These are phyloP conservation scores for Plasmodium berghei DNA, from an alignment of 169 alveolate genomes.

Conservation along the genomic window DNA sequence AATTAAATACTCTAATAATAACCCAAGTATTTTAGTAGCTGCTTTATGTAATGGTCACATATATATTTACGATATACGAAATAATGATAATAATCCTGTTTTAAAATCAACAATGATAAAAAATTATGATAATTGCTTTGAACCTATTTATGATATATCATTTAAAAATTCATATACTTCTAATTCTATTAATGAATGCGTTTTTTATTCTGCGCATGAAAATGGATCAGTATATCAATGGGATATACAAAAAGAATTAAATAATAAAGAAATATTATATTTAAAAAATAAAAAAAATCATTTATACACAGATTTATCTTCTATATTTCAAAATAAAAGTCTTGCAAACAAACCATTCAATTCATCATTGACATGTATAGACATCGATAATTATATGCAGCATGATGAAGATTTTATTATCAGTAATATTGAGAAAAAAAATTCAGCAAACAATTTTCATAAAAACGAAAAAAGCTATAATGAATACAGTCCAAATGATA, in stretches of 20 bases:
- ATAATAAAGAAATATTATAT: constrained; percentile 66
- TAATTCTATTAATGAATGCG: constrained; percentile 18
- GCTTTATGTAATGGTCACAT: constrained; percentile 69
- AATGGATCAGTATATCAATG: constrained; percentile 70
- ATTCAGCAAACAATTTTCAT: constrained; percentile 7
- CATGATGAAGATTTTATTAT: constrained; percentile 71
- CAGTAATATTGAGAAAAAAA: constrained; percentile 16
- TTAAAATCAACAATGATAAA: constrained; percentile 51
- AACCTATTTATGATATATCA: constrained; percentile 65
- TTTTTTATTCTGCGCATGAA: constrained; percentile 76
- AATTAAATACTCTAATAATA: constrained; percentile 48
- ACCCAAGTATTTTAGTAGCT: constrained; percentile 66
- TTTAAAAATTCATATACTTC: constrained; percentile 32
- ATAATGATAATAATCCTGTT: constrained; percentile 25
- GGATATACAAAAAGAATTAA: constrained; percentile 68
- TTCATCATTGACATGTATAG: constrained; percentile 67
- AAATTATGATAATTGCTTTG: constrained; percentile 63
- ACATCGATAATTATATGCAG: constrained; percentile 53
- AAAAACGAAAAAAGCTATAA: constrained; percentile 5
- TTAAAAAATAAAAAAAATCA: constrained; percentile 71
- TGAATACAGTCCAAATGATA: neutral
- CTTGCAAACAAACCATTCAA: constrained; percentile 48
- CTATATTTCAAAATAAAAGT: constrained; percentile 70
- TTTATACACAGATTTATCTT: constrained; percentile 61
- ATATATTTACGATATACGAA: constrained; percentile 59